Evolutionary conservation across 2,329 filamentous ascomycete genomes (phyloP), one percentile per base, ranked within the genome.

Genomic region (Fusarium foetens): DNA sequence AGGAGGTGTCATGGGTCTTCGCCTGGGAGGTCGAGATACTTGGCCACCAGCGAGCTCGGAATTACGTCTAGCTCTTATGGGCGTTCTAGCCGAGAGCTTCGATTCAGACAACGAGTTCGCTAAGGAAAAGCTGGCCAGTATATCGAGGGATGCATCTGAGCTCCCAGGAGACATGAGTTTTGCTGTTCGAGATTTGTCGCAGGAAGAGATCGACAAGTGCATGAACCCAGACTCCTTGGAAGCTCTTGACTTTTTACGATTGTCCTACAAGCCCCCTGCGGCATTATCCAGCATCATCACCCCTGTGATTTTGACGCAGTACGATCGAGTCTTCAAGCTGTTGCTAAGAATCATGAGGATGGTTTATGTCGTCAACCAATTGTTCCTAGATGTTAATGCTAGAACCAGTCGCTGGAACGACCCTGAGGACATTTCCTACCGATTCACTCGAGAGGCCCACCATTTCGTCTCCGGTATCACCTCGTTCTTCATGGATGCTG

Each of bases 31-130:
- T 5, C 89, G 94, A 75, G 90, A 93, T 61, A 93, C 87, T 36
- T 98, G 96, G 96, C 96, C 96, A 31, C 96, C 96, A 8, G 94
- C 94, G 29, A 97, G 93, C 80, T 98, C 95, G 1, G 96, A 98
- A 80, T 84, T 99, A n/a, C 90, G 94, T 14, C 86, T 98, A 9
- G 94, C 94, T 1, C 85, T 99, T 23, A 97, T 95, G 88, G 94
- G 94, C 0, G 88, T 98, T 2, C 84, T 98, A 11, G 87, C 88
- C 4, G 95, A 98, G 71, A 93, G 90, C 71, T 94, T 94, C 74
- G 81, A 76, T 71, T 80, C 64, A 29, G 72, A 75, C 42, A 73
- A 68, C 48, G 73, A 61, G 23, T 71, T 68, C 21, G 66, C 54
- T 31, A 67, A 73, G 12, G 62, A 59, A 21, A 76, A 73, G 68